Conservation (phyloP, 805 yeast species). For the Candida namnaoensis region DNA sequence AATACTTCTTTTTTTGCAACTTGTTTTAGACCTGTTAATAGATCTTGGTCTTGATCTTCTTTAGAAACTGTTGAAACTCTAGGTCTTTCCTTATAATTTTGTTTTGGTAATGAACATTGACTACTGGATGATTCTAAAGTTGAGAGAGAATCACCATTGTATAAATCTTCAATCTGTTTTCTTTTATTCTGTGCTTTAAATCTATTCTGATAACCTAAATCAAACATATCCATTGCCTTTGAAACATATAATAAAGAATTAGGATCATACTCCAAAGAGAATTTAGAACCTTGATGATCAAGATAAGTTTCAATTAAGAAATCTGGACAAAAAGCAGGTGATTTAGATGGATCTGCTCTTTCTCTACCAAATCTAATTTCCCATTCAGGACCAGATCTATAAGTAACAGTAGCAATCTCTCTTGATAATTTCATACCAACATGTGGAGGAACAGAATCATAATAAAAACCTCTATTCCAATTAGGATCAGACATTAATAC, state of each 20-base stretch:
- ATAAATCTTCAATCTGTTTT: slow-evolving; percentile 23
- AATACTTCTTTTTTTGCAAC: slow-evolving; percentile 59
- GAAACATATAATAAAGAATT: slow-evolving; percentile 81
- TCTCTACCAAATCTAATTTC: slow-evolving; percentile 86
- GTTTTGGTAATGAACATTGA: slow-evolving; percentile 31
- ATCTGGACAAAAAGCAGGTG: slow-evolving; percentile 90
- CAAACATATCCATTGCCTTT: slow-evolving; percentile 93
- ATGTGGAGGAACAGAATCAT: slow-evolving; percentile 78
- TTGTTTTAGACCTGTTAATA: slow-evolving; percentile 54
- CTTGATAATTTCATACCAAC: slow-evolving; percentile 92
- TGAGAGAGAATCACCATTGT: slow-evolving; percentile 17
- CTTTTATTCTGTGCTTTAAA: slow-evolving; percentile 33
- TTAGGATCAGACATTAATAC: slow-evolving; percentile 91
- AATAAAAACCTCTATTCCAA: slow-evolving; percentile 88
- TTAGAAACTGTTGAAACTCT: slow-evolving; percentile 39
- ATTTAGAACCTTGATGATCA: slow-evolving; percentile 93
- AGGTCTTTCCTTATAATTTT: slow-evolving; percentile 36
- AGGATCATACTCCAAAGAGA: slow-evolving; percentile 85
- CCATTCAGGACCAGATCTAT: slow-evolving; percentile 97
- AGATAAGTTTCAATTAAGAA: slow-evolving; percentile 86
- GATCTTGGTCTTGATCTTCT: slow-evolving; percentile 53
- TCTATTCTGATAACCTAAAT: slow-evolving; percentile 49
- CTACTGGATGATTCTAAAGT: slow-evolving; percentile 11
- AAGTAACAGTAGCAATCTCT: slow-evolving; percentile 90
- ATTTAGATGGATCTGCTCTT: slow-evolving; percentile 66